These are phyloP conservation scores for Neonectria magnoliae DNA, from an alignment of 2,329 filamentous ascomycete genomes.

Conservation along the genomic window DNA sequence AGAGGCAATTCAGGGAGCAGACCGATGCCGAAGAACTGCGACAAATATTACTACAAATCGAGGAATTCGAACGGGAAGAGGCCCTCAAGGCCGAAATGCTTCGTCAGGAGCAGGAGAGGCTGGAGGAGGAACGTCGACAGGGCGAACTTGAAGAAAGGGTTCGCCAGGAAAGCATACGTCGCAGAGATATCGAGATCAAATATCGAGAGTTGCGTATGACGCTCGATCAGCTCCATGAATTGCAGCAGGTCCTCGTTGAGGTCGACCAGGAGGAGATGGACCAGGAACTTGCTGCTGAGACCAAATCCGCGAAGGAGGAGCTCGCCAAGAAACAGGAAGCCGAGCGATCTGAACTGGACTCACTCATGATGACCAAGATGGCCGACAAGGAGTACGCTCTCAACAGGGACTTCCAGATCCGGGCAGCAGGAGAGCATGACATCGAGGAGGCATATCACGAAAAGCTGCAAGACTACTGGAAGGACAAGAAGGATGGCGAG, in stretches of 20 bases:
- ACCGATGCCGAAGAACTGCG: slow-evolving; percentile 48
- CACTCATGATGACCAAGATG: slow-evolving; percentile 43
- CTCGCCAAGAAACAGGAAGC: slow-evolving; percentile 47
- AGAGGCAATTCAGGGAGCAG: slow-evolving; percentile 47
- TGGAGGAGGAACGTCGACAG: slow-evolving; percentile 50
- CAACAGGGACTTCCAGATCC: slow-evolving; percentile 52
- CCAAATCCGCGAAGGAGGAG: slow-evolving; percentile 38
- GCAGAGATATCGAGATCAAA: slow-evolving; percentile 50
- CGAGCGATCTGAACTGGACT: slow-evolving; percentile 45
- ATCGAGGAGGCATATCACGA: slow-evolving; percentile 57
- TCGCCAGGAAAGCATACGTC: slow-evolving; percentile 53
- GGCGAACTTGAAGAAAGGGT: slow-evolving; percentile 52
- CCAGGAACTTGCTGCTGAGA: slow-evolving; percentile 38
- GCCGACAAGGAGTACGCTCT: slow-evolving; percentile 48
- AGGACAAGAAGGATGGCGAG: slow-evolving; percentile 46
- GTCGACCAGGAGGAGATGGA: slow-evolving; percentile 51
- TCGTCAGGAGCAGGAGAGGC: slow-evolving; percentile 50
- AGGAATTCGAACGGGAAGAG: slow-evolving; percentile 59
- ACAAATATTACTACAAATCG: slow-evolving; percentile 57
- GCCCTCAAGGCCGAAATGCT: slow-evolving; percentile 53
- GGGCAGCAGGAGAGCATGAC: slow-evolving; percentile 52
- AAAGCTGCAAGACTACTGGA: slow-evolving; percentile 53
- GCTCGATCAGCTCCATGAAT: slow-evolving; percentile 53
- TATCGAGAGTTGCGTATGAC: slow-evolving; percentile 50
- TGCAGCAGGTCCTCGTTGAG: slow-evolving; percentile 53